Evolutionary conservation across 2,329 filamentous ascomycete genomes (phyloP).

Genomic region (Beauveria bassiana): DNA sequence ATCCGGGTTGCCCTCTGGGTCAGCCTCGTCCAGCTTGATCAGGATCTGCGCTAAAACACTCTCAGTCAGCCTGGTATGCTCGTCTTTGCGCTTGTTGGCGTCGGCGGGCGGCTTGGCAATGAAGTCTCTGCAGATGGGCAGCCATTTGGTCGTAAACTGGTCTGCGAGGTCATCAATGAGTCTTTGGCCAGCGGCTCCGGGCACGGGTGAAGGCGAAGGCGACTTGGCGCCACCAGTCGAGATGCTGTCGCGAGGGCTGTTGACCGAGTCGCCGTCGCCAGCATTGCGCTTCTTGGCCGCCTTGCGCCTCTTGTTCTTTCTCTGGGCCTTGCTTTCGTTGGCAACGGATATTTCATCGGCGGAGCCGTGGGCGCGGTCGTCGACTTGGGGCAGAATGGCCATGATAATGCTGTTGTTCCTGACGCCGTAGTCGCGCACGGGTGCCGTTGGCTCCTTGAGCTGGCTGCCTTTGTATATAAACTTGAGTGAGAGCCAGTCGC

Average conservation of each 20-base stretch:
- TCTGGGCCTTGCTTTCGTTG: constrained; percentile 31
- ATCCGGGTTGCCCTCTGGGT: constrained; percentile 61
- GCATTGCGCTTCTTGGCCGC: constrained; percentile 32
- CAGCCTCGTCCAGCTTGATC: constrained; percentile 69
- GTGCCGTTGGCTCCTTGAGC: constrained; percentile 55
- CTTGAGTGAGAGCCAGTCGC: constrained; percentile 47
- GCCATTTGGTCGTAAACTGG: constrained; percentile 55
- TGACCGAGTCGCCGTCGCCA: constrained; percentile 32
- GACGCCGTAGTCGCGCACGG: constrained; percentile 53
- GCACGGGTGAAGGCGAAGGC: constrained; percentile 22
- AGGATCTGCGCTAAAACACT: constrained; percentile 69
- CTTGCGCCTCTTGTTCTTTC: constrained; percentile 31
- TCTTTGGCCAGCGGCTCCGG: constrained; percentile 31
- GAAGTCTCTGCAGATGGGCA: constrained; percentile 59
- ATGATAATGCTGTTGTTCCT: constrained; percentile 55
- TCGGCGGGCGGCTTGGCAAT: constrained; percentile 56
- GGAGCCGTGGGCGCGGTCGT: constrained; percentile 28
- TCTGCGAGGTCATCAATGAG: constrained; percentile 59
- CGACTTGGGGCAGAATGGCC: constrained; percentile 33
- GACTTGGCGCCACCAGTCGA: constrained; percentile 26
- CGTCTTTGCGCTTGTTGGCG: constrained; percentile 59
- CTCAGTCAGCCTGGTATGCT: constrained; percentile 69
- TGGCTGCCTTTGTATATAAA: constrained; percentile 67
- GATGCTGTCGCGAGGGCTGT: constrained; percentile 37
- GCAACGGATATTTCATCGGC: constrained; percentile 37